Evolutionary conservation across 208 protist genomes (phyloP).

Genomic region (Strigomonas culicis): DNA sequence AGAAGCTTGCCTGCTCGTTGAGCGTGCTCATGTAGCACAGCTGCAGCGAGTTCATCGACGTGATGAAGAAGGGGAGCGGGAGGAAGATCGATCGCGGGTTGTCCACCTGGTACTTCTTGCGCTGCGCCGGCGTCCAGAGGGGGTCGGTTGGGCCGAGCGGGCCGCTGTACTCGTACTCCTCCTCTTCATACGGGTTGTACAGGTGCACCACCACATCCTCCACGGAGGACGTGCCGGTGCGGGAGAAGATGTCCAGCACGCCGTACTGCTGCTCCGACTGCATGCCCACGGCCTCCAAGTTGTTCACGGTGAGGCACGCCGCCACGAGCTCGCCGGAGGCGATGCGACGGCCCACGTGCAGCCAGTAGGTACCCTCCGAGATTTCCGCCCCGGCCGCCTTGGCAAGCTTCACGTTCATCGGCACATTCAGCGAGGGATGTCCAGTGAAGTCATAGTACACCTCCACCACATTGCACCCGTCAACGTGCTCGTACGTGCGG

Average conservation of each 20-base stretch:
- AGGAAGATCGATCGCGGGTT: slow-evolving; percentile 51
- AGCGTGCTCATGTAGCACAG: slow-evolving; percentile 54
- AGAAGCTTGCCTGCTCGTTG: slow-evolving; percentile 21
- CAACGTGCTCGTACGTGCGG: slow-evolving; percentile 56
- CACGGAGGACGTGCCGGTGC: slow-evolving; percentile 52
- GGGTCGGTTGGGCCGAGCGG: slow-evolving; percentile 46
- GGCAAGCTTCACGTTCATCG: slow-evolving; percentile 51
- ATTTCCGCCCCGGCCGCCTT: slow-evolving; percentile 28
- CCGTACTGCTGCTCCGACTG: slow-evolving; percentile 77
- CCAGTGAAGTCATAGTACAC: slow-evolving; percentile 80
- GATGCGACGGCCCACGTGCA: slow-evolving; percentile 61
- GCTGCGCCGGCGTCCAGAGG: slow-evolving; percentile 42
- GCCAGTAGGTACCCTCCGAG: slow-evolving; percentile 44
- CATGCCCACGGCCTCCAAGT: slow-evolving; percentile 64
- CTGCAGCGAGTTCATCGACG: slow-evolving; percentile 49
- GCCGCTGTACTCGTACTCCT: slow-evolving; percentile 59
- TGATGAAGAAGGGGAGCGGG: slow-evolving; percentile 49
- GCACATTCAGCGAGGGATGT: slow-evolving; percentile 62
- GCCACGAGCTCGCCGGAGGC: slow-evolving; percentile 48
- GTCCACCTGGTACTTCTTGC: slow-evolving; percentile 33
- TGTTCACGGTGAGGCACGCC: slow-evolving; percentile 46
- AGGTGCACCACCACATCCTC: slow-evolving; percentile 62
- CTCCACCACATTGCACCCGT: slow-evolving; percentile 71
- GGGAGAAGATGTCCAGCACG: slow-evolving; percentile 66
- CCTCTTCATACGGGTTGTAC: slow-evolving; percentile 79